phyloP scores from a whole-genome alignment of 371 early-diverging fungal genomes.

The Rhizopus sp. region DNA sequence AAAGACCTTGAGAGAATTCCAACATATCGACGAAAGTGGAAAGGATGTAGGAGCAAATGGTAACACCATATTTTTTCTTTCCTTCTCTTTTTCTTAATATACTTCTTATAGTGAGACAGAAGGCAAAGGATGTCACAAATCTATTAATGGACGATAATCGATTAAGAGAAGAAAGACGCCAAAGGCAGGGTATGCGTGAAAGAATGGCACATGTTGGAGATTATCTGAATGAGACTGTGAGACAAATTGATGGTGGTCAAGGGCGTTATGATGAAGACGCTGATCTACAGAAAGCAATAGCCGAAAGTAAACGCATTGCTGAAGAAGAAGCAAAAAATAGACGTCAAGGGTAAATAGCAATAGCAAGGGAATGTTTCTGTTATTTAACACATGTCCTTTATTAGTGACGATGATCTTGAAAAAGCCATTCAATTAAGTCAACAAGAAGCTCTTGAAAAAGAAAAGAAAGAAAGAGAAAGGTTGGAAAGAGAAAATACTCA shows the following conservation, averaged over 20 bases:
- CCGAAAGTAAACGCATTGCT: constrained; percentile 42
- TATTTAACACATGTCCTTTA: neutral
- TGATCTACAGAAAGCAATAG: constrained; percentile 39
- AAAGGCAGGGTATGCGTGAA: constrained; percentile 42
- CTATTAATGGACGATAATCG: constrained; percentile 78
- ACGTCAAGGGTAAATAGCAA: constrained; percentile 23
- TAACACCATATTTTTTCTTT: constrained; percentile 23
- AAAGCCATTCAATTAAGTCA: constrained; percentile 47
- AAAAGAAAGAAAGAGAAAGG: constrained; percentile 31
- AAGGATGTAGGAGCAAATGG: constrained; percentile 89
- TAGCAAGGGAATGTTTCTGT: neutral
- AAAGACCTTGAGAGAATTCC: constrained; percentile 93
- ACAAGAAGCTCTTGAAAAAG: constrained; percentile 43
- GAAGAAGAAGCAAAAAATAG: constrained; percentile 37
- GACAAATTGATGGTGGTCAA: constrained; percentile 21
- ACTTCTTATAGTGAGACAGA: constrained; percentile 61
- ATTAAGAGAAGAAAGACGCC: constrained; percentile 69
- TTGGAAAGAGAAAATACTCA: constrained; percentile 43
- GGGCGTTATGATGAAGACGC: constrained; percentile 30
- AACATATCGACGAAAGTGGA: constrained; percentile 89
- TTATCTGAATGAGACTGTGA: constrained; percentile 69
- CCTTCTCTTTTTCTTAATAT: neutral
- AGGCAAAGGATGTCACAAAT: constrained; percentile 85
- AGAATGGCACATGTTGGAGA: constrained; percentile 50
- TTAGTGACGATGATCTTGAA: constrained; percentile 43